Conservation (phyloP, 1,139 yeast species). For the Taiozyma onychis region DNA sequence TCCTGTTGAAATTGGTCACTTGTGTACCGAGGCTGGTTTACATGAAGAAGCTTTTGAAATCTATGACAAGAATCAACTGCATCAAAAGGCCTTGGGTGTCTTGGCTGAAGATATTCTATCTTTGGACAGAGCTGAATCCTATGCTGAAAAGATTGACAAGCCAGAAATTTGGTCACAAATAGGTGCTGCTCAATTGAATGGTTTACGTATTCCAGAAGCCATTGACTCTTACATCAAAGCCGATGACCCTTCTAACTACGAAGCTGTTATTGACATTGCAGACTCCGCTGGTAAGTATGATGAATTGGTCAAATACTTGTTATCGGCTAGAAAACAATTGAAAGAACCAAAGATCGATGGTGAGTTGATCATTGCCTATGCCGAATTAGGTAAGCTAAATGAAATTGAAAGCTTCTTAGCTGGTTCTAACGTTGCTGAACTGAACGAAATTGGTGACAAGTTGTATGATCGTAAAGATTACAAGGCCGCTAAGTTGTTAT, state of each 20-base stretch:
- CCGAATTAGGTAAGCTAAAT: constrained; percentile 64
- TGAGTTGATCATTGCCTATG: constrained; percentile 82
- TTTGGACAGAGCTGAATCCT: constrained; percentile 89
- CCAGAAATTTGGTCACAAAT: constrained; percentile 92
- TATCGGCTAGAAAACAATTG: constrained; percentile 90
- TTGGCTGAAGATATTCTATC: constrained; percentile 91
- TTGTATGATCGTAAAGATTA: constrained; percentile 78
- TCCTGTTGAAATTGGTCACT: constrained; percentile 89
- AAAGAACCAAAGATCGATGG: constrained; percentile 94
- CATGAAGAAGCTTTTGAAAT: constrained; percentile 94
- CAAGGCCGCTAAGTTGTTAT: constrained; percentile 89
- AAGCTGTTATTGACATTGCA: constrained; percentile 90
- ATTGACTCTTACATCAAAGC: constrained; percentile 87
- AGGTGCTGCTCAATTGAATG: constrained; percentile 95
- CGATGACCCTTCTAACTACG: constrained; percentile 84
- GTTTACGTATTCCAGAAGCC: constrained; percentile 88
- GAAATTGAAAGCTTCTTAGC: constrained; percentile 84
- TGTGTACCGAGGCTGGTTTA: constrained; percentile 83
- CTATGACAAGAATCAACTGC: constrained; percentile 77
- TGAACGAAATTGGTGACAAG: constrained; percentile 89
- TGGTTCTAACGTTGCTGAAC: constrained; percentile 88
- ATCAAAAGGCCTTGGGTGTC: constrained; percentile 80
- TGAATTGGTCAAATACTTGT: constrained; percentile 79
- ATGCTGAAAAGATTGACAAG: constrained; percentile 83
- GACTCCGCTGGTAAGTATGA: constrained; percentile 96